A percentile compares a stretch with the other conserved stretches of the same genome.
Conservation (phyloP, 1,284 basidiomycete species). For the Phylloboletellus chloephorus region DNA sequence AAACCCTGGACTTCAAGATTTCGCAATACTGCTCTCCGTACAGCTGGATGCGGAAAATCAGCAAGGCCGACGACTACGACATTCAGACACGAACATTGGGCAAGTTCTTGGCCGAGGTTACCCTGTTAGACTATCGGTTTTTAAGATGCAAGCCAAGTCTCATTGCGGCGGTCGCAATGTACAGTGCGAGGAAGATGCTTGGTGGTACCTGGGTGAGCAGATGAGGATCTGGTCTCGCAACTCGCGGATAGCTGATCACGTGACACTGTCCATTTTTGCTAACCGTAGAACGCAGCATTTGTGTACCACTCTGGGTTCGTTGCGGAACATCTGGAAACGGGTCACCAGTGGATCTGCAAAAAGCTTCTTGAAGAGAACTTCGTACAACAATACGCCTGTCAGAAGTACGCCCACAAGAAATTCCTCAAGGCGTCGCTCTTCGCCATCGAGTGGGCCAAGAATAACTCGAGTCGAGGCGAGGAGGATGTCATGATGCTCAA, state of each 20-base stretch:
- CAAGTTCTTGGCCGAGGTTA: conserved; percentile 98
- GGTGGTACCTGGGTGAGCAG: conserved; percentile 87
- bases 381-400: conserved; percentile 83
- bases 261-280: conserved; percentile 39
- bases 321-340: conserved; percentile 82
- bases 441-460: conserved; percentile 65
- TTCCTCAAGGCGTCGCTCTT: conserved; percentile 84
- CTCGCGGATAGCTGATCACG: conserved; percentile 35
- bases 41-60: conserved; percentile 98
- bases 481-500: conserved; percentile 45
- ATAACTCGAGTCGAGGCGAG: conserved; percentile 32
- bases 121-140: conserved; percentile 91
- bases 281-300: conserved; percentile 77
- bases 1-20: conserved; percentile 91
- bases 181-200: conserved; percentile 87
- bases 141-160: conserved; percentile 90
- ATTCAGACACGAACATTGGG: conserved; percentile 95
- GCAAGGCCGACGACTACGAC: conserved; percentile 98
- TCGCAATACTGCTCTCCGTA: conserved; percentile 99
- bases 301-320: conserved; percentile 92
- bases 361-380: conserved; percentile 81
- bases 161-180: conserved; percentile 98
- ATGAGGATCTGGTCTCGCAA: conserved; percentile 17
- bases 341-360: conserved; percentile 81
- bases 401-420: conserved; percentile 97